Evolutionary conservation across 2,329 filamentous ascomycete species (phyloP).

Genomic region (Talaromyces rugulosus): DNA sequence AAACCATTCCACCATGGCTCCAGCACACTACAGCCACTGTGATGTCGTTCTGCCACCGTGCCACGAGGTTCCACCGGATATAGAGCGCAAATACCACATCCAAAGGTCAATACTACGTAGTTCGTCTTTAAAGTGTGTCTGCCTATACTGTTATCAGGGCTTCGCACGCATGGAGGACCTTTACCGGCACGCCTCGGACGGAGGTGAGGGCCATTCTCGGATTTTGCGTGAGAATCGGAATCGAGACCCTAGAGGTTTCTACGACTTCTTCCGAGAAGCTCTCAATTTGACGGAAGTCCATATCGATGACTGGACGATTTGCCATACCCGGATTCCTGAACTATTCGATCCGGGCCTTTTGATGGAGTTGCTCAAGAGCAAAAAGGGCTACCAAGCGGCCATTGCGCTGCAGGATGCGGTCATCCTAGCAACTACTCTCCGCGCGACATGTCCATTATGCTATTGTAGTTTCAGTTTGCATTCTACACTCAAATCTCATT

Average conservation of each 20-base stretch:
- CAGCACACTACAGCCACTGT: not conserved
- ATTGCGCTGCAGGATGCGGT: conserved; percentile 12
- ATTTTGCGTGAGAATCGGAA: conserved; percentile 13
- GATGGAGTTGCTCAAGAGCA: conserved; percentile 12
- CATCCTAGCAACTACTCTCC: conserved; percentile 10
- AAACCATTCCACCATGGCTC: not conserved
- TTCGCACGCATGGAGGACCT: conserved; percentile 14
- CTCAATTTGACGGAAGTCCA: conserved; percentile 10
- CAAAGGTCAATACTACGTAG: conserved; percentile 9
- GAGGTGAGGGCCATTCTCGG: conserved; percentile 11
- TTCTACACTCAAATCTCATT: conserved; percentile 10
- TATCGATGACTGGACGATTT: conserved; percentile 13
- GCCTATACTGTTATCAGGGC: conserved; percentile 12
- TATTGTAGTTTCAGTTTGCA: conserved; percentile 12
- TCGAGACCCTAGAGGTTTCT: conserved; percentile 8
- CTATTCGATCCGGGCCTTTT: conserved; percentile 10
- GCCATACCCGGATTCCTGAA: conserved; percentile 11
- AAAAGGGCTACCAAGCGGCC: conserved; percentile 8
- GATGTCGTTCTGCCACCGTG: not conserved
- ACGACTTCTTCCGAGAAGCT: conserved; percentile 12
- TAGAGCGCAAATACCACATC: conserved; percentile 9
- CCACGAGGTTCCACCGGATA: not conserved
- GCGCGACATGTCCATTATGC: conserved; percentile 11
- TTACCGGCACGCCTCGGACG: conserved; percentile 11
- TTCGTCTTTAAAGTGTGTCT: conserved; percentile 12